Evolutionary conservation across 2,329 filamentous ascomycete genomes (phyloP), one percentile per base, ranked within the genome.

Genomic region (Didymellaceae sp.): DNA sequence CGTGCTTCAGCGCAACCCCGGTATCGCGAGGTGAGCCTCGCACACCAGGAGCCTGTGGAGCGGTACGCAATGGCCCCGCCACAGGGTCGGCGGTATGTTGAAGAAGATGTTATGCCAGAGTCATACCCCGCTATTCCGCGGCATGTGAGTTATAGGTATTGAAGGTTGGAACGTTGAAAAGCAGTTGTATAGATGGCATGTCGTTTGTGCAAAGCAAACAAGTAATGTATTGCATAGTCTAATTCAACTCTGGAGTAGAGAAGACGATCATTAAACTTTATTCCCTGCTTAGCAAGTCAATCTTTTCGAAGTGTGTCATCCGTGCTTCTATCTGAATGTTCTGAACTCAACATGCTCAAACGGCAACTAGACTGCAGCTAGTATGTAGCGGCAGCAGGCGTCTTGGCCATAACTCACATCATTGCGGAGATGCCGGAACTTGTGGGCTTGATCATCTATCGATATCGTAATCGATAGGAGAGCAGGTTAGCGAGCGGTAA

Each of bases 11-110:
- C 48, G 54, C 68, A 58, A 60, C 56, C 66, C 32, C 64, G 75
- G 60, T 71, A 71, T 56, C 58, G 66, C 44, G 65, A 72, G 64
- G 68, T 77, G 39, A 79, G 76, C 51, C 71, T 77, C 25, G 66
- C 74, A 49, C 76, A 63, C 13, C 66, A 61, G 40, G 70, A 71
- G 44, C 55, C 66, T 8, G 58, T 62, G 24, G 68, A 71, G 35
- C 69, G 68, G 4, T 73, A 67, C 37, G 55, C 65, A 9, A 67
- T 65, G 45, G 64, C 57, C 7, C 53, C 66, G 22, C 61, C 65
- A n/a, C 67, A 63, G 40, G 41, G 57, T 21, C 59, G 69, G 40
- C 67, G 74, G 17, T 79, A 77, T 61, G 66, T 77, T 17, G 77
- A 79, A 47, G 73, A 77, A 18, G 65, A 71, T 35, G 46, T 60